These are phyloP conservation scores for Xylaria palmicola DNA, from an alignment of 495 filamentous ascomycete genomes.

Conservation along the genomic window DNA sequence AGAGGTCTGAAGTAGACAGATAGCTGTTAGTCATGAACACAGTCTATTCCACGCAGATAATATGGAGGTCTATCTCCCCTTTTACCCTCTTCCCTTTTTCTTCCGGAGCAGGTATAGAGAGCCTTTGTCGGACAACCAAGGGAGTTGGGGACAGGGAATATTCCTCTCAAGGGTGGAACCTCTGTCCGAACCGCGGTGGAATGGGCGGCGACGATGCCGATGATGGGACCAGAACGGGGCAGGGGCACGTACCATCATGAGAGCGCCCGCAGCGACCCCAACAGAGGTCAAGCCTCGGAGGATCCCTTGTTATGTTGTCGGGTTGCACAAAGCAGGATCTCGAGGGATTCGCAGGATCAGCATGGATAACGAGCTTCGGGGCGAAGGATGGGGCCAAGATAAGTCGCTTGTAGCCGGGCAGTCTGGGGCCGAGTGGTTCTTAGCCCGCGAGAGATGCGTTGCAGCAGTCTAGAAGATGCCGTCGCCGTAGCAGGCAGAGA, in stretches of 20 bases:
- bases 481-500: background rate
- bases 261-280: constrained; percentile 34
- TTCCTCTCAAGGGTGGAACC: no score
- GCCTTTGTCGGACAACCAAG: background rate
- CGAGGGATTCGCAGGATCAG: constrained; percentile 31
- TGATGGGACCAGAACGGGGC: background rate
- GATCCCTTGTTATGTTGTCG: constrained; percentile 31
- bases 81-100: no score
- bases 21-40: constrained; percentile 17
- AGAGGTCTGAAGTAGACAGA: constrained; percentile 46
- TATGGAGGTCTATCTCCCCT: background rate
- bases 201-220: constrained; percentile 2
- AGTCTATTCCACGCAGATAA: background rate
- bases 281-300: constrained; percentile 36
- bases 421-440: background rate
- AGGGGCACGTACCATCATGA: constrained; percentile 36
- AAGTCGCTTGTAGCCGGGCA: background rate
- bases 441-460: background rate
- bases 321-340: constrained; percentile 33
- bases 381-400: constrained; percentile 13
- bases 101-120: background rate
- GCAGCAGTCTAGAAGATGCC: background rate
- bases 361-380: constrained; percentile 33
- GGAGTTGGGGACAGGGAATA: background rate
- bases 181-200: no score